These are phyloP conservation scores for Xylaria palmicola DNA, from an alignment of 495 filamentous ascomycete species.

Conservation along the genomic window DNA sequence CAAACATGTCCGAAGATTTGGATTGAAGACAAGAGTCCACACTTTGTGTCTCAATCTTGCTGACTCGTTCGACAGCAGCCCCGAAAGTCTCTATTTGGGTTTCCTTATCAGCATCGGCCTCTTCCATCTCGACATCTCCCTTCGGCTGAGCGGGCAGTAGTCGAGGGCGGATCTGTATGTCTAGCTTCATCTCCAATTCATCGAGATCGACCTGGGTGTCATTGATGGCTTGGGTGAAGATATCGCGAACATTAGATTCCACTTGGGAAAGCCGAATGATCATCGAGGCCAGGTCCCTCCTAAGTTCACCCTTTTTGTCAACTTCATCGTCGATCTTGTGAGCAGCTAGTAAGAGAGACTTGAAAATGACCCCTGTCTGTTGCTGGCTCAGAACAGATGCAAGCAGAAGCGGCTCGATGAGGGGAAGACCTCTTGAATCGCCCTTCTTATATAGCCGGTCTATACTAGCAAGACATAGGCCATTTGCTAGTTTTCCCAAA, in stretches of 20 bases:
- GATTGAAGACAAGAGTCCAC: conserved; percentile 50
- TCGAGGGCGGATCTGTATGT: conserved; percentile 58
- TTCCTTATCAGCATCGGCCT: conserved; percentile 31
- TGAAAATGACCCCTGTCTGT: conserved; percentile 60
- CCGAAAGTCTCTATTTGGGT: conserved; percentile 22
- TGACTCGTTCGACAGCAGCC: conserved; percentile 25
- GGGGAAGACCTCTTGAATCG: conserved; percentile 52
- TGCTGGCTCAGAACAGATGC: conserved; percentile 59
- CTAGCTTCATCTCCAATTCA: conserved; percentile 67
- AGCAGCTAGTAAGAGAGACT: conserved; percentile 58
- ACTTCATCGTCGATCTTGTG: conserved; percentile 49
- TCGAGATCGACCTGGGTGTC: conserved; percentile 64
- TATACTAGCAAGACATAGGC: conserved; percentile 65
- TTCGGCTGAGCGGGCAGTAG: conserved; percentile 31
- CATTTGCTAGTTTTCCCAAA: conserved; percentile 71
- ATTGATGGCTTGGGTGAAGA: conserved; percentile 58
- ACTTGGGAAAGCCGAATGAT: conserved; percentile 61
- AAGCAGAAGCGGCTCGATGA: conserved; percentile 62
- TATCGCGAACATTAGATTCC: conserved; percentile 51
- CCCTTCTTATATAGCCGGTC: conserved; percentile 62
- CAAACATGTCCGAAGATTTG: conserved; percentile 41
- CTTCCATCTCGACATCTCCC: conserved; percentile 56
- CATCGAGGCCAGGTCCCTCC: conserved; percentile 61
- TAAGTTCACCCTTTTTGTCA: conserved; percentile 49
- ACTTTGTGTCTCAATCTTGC: conserved; percentile 39